These are phyloP conservation scores for Marsdenia floribunda DNA, from an alignment of 257 asterid species.

Conservation along the genomic window DNA sequence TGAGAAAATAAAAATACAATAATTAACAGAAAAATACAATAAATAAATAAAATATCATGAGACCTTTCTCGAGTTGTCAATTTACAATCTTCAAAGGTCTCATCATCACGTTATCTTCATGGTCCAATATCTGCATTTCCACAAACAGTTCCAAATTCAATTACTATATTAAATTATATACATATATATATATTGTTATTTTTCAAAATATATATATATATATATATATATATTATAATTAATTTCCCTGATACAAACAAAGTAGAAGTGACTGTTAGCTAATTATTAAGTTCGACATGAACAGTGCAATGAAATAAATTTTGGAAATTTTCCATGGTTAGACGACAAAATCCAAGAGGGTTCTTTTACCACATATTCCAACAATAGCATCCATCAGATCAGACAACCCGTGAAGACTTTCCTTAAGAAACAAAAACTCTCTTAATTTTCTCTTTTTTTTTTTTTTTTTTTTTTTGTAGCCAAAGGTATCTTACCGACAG, in stretches of 20 bases:
- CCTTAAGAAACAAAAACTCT: not conserved
- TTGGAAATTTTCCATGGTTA: not conserved
- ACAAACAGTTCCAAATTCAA: not conserved
- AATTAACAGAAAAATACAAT: no score
- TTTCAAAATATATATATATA: no score
- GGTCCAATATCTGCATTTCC: conserved; percentile 62
- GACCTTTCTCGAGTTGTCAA: not conserved
- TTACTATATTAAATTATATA: not conserved
- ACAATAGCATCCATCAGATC: not conserved
- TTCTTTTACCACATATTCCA: not conserved
- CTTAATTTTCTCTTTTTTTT: conserved; percentile 12
- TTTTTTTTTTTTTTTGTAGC: no score
- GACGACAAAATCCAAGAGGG: not conserved
- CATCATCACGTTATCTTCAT: conserved; percentile 92
- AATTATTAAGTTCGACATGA: not conserved
- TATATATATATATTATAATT: not conserved
- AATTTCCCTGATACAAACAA: not conserved
- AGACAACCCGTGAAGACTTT: not conserved
- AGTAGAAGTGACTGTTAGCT: not conserved
- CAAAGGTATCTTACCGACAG: no score
- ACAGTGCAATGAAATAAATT: not conserved
- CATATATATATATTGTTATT: not conserved
- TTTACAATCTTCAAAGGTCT: conserved; percentile 58
- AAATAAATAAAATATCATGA: no score
- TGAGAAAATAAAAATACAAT: no score